Base-by-base conservation (phyloP, 2,329 filamentous ascomycete genomes). In the Fulvia fulva region DNA sequence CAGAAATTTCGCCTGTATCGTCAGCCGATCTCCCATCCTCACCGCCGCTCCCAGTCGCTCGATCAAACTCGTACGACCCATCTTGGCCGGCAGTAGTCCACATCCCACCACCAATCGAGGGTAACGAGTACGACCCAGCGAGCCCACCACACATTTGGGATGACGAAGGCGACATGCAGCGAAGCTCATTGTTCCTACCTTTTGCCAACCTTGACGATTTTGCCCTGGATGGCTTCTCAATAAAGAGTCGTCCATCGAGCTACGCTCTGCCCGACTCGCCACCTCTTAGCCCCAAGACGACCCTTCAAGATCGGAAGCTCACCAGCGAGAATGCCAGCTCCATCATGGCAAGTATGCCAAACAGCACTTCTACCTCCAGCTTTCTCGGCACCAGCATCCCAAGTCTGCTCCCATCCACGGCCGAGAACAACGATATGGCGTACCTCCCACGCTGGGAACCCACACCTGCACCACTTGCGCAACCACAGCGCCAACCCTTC, bases 211-310 rank as follows among this genome's bases (percentile, higher is more conserved):
- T 25, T 14, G 47, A 45, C 22, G 19, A 55, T 7, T 32, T 50
- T 14, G 51, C 51, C 51, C 54, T 55, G 22, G 58, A 63, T 16
- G 51, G 56, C 5, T 25, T 61, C 25, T 63, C 64, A 1, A 59
- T 61, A 1, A 56, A 55, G 23, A 67, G 61, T 50, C 56, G 59
- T 7, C 60, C 59, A 16, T 47, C 55, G 2, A 60, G 59, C 25
- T 64, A 63, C 41, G 59, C 53, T 25, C 55, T 60, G 58, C 50
- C 25, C 51, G 64, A 68, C 12, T 74, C 73, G 12, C 74, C 74
- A 1, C 71, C 74, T 6, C 72, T 71, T 54, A 76, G 74, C 7
- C 75, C 75, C 1, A 76, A 75, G 58, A 72, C 70, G 0, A 57
- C 68, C 11, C 50, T 45, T 26, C 41, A 50, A 25, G 26, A 55